phyloP scores from a whole-genome alignment of 1,284 basidiomycete species.

The Austroboletus rostrupii region DNA sequence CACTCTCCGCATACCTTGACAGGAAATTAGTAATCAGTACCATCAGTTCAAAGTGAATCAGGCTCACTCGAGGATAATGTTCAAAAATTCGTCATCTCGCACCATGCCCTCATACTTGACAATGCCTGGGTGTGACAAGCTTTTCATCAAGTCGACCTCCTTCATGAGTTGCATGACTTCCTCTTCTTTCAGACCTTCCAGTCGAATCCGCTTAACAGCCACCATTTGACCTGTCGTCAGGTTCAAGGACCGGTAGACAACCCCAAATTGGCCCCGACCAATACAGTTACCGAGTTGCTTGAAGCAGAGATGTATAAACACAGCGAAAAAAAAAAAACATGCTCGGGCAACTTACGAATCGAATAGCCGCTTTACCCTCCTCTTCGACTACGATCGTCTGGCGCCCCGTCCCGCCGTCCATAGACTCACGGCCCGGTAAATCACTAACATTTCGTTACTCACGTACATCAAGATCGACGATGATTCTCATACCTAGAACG shows the following conservation, averaged over 20 bases:
- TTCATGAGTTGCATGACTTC: conserved; percentile 85
- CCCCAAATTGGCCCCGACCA: conserved; percentile 92
- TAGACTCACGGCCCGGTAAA: conserved; percentile 53
- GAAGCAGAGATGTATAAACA: conserved; percentile 13
- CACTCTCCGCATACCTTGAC: conserved; percentile 86
- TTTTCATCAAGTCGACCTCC: conserved; percentile 88
- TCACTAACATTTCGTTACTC: conserved; percentile 60
- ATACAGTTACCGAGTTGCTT: conserved; percentile 96
- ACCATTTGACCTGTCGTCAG: conserved; percentile 91
- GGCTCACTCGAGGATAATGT: conserved; percentile 87
- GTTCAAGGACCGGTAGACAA: conserved; percentile 91
- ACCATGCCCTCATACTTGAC: conserved; percentile 96
- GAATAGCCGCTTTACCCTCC: conserved; percentile 74
- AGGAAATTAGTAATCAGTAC: conserved; percentile 13
- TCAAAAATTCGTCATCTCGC: conserved; percentile 82
- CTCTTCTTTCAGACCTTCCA: conserved; percentile 83
- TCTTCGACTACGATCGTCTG: conserved; percentile 80
- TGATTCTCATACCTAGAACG: conserved; percentile 29
- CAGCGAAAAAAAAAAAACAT: background rate
- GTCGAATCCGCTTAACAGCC: conserved; percentile 87
- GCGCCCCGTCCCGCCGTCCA: conserved; percentile 60
- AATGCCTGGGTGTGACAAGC: conserved; percentile 86
- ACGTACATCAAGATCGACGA: conserved; percentile 11
- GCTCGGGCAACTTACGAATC: conserved; percentile 65
- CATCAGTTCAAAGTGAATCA: conserved; percentile 11